Conservation (phyloP, 495 filamentous ascomycete species). For the Haplographium delicatum region DNA sequence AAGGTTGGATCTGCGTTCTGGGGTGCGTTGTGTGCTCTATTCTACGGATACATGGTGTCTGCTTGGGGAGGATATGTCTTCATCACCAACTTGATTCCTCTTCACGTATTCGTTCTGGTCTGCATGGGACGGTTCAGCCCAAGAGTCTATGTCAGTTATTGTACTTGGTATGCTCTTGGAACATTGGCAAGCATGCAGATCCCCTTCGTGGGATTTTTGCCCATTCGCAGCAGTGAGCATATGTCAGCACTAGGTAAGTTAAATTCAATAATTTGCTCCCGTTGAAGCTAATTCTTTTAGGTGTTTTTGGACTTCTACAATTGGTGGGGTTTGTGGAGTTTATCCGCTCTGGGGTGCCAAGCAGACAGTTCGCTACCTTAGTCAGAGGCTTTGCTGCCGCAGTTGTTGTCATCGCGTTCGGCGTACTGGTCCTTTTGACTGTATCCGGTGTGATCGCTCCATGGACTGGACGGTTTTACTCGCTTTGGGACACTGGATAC, state of each 20-base stretch:
- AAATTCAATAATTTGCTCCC: not conserved
- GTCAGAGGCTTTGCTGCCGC: constrained; percentile 74
- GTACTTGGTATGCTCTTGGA: constrained; percentile 95
- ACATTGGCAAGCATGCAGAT: constrained; percentile 99
- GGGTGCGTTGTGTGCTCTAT: constrained; percentile 90
- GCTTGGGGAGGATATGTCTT: constrained; percentile 99
- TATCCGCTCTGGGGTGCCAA: constrained; percentile 76
- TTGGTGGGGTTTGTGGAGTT: constrained; percentile 92
- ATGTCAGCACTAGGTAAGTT: constrained; percentile 89
- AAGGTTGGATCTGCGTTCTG: constrained; percentile 95
- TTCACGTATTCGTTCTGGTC: constrained; percentile 92
- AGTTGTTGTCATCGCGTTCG: constrained; percentile 64
- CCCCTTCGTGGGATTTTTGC: constrained; percentile 96
- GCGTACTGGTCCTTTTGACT: constrained; percentile 74
- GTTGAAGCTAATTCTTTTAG: constrained; percentile 46
- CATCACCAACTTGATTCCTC: constrained; percentile 95
- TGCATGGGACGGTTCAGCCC: constrained; percentile 97
- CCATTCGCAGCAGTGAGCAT: constrained; percentile 94
- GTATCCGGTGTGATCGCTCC: constrained; percentile 88
- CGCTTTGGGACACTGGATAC: constrained; percentile 97
- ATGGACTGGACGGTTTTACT: constrained; percentile 99
- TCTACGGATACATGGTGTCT: constrained; percentile 99
- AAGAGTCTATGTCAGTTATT: constrained; percentile 91
- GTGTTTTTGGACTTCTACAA: constrained; percentile 94
- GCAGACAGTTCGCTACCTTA: constrained; percentile 87